Base-by-base conservation (phyloP, 2,329 filamentous ascomycete genomes). In the Zymoseptoria pseudotritici region DNA sequence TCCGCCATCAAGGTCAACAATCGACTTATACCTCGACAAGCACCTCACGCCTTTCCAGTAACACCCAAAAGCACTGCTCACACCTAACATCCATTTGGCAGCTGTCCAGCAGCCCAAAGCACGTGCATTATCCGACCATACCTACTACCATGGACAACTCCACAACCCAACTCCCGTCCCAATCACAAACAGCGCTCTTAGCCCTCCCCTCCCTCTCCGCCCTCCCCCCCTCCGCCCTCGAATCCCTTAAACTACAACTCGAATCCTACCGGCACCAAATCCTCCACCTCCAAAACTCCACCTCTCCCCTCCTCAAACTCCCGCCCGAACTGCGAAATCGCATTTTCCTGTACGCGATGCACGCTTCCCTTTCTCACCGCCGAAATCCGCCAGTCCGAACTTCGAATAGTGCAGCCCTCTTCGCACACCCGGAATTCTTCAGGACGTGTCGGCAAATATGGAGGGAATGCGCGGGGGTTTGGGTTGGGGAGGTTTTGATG, bases 261-360 rank as follows among this genome's bases (percentile, higher is more conserved):
- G 63, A 65, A 1, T 50, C 26, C 6, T 11, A 63, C 8, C 63
- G 63, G 10, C 58, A 63, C 46, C 65, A 58, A n/a, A 64, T 65
- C 21, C 9, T 67, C 1, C 36, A 59, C 2, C 53, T 67, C 1
- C 63, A 65, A 52, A 67, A 67, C 21, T 55, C 63, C 19, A 53
- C 58, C 49, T 65, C 65, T 21, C 20, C 29, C 4, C 53, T 67
- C 10, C 60, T 65, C 53, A 59, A 54, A 10, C 42, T 67, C 1
- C 63, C 65, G 4, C 57, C 53, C 1, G 63, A 67, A 24, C 42
- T 67, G 10, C 54, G 65, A 4, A 64, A 65, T 22, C 57, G 52
- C n/a, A 64, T 65, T 42, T 61, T 64, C 21, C 36, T 60, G 0
- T 56, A 61, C 17, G 63, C 63, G 1, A 67, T 65, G 63, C 52